Conservation (phyloP, 108 stramenopile species). For the Cylindrotheca fusiformis region DNA sequence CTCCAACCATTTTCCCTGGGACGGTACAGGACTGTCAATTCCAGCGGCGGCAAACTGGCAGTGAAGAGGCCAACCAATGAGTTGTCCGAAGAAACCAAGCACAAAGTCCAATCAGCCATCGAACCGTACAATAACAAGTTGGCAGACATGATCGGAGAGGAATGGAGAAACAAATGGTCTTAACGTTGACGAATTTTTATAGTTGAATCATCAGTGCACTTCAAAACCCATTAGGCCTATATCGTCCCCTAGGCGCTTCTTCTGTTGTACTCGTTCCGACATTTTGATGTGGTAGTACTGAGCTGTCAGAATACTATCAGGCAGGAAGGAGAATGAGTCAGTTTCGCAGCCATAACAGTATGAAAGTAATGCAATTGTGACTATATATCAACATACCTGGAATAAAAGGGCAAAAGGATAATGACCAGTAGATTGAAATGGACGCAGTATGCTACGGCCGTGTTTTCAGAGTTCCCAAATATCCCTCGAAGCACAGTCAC, state of each 20-base stretch:
- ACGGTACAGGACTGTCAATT: slow-evolving; percentile 3
- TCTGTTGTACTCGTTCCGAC: not conserved
- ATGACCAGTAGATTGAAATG: not conserved
- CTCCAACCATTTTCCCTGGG: not conserved
- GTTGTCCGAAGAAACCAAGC: not conserved
- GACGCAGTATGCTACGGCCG: not conserved
- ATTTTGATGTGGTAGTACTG: not conserved
- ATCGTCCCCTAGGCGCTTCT: not conserved
- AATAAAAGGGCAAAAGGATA: not conserved
- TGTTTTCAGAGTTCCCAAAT: not conserved
- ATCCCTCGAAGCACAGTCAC: not conserved
- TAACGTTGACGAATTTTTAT: too few relatives aligned
- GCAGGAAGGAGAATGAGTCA: not conserved
- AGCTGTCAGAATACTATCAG: not conserved
- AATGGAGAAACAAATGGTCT: not conserved
- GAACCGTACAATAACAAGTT: not conserved
- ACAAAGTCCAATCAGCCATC: not conserved
- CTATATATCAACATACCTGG: not conserved
- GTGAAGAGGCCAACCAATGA: not conserved
- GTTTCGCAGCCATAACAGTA: too few relatives aligned
- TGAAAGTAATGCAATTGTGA: too few relatives aligned
- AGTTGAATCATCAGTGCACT: not conserved
- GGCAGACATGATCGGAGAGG: not conserved
- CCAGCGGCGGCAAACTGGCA: not conserved
- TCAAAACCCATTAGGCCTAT: not conserved